Evolutionary conservation across 2,329 filamentous ascomycete genomes (phyloP), one percentile per base, ranked within the genome.

Genomic region (Ilyonectria robusta): DNA sequence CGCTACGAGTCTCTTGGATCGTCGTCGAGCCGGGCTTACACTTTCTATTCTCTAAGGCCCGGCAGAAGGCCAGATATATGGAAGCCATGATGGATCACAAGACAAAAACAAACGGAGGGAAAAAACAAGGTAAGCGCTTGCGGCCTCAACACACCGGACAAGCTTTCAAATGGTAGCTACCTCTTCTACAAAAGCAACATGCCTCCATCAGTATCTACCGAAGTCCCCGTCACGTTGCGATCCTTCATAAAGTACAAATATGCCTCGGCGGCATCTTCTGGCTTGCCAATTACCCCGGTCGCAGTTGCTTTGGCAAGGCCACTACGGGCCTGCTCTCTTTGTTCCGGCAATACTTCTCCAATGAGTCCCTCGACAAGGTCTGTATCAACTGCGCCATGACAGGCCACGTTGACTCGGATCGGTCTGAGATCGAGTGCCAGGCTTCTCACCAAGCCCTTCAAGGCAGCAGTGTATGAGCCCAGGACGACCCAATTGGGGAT

Each of bases 231-330:
- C 9, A 64, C 46, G 3, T 71, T 72, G 53, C 64, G 59, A 35
- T 74, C 71, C 68, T 74, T 74, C 71, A 74, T 74, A n/a, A 66
- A 31, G 26, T 74, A 74, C 21, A 74, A 19, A 60, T 74, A 74
- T 7, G 68, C 66, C 63, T 74, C 72, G 0, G 66, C 70, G 2
- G 72, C 68, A 54, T 74, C 72, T 21, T 74, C 68, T 7, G 70
- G 62, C 29, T 70, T 51, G 0, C 70, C 70, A 13, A 74, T 44
- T 2, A 42, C 17, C 0, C 72, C 72, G 0, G 71, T 73, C 6
- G 31, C 8, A 33, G 31, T 33, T 8, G 31, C 31, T 33, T 11
- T 23, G 23, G 23, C 23, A 23, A 23, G 3, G 23, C 23, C 23
- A 23, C 3, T 23, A 4, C 23, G 23, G 23, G 23, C 23, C 23